phyloP scores from a whole-genome alignment of 2,329 filamentous ascomycete species.

The Aspergillus cejpii region DNA sequence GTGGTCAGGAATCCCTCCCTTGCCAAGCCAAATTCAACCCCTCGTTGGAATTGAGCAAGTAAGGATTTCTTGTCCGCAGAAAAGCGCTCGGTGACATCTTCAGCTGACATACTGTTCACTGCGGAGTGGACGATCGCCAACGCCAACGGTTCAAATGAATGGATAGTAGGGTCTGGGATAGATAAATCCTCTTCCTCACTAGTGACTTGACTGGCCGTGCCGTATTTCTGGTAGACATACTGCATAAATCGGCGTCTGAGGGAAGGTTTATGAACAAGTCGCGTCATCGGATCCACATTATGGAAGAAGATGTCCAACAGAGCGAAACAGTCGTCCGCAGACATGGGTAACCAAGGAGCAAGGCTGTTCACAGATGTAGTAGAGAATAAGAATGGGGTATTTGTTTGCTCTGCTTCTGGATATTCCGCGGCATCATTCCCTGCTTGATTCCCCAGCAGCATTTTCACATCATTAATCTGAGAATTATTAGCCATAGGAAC shows the following conservation, averaged over 20 bases:
- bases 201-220: background rate
- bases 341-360: conserved; percentile 2
- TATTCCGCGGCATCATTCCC: background rate
- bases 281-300: conserved; percentile 6
- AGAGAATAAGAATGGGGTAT: background rate
- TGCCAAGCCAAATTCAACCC: conserved; percentile 4
- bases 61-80: conserved; percentile 1
- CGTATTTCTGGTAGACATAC: conserved; percentile 2
- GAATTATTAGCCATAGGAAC: background rate
- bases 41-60: conserved; percentile 2
- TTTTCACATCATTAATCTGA: conserved; percentile 10
- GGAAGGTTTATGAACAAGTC: conserved; percentile 4
- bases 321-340: conserved; percentile 4
- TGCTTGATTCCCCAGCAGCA: conserved; percentile 2
- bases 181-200: background rate
- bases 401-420: background rate
- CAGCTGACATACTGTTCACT: conserved; percentile 2
- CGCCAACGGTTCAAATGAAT: conserved; percentile 4
- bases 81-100: background rate
- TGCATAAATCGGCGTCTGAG: conserved; percentile 1
- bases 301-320: conserved; percentile 3
- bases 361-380: background rate
- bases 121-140: conserved; percentile 5
- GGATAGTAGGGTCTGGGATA: background rate
- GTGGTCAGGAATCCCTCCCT: conserved; percentile 3